Conservation (phyloP, 495 filamentous ascomycete species). For the Podospora comata region DNA sequence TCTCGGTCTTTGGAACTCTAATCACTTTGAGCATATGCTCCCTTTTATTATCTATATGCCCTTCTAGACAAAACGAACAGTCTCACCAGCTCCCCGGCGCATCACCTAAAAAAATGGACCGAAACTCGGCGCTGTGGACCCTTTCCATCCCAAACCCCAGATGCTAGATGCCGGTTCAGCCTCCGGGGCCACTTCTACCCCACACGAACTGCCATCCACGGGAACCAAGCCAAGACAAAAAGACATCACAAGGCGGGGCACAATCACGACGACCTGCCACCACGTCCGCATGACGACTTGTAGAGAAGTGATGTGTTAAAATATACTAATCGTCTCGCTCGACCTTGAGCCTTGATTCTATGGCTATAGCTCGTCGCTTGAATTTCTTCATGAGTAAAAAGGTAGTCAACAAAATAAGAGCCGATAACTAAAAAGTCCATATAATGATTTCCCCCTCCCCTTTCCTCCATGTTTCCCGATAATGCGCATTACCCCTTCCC, state of each 20-base stretch:
- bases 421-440: neutral
- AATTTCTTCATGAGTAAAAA: neutral
- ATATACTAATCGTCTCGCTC: neutral
- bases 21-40: neutral
- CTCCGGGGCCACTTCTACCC: neutral
- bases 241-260: neutral
- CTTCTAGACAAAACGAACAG: neutral
- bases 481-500: neutral
- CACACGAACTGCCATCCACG: neutral
- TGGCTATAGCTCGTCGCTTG: neutral
- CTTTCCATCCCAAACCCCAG: slow-evolving; percentile 4
- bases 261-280: neutral
- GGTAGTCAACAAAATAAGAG: neutral
- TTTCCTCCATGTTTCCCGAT: neutral
- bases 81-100: neutral
- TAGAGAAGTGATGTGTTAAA: neutral
- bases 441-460: neutral
- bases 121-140: slow-evolving; percentile 3
- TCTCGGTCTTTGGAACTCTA: neutral
- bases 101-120: neutral
- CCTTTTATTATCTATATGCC: neutral
- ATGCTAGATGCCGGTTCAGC: slow-evolving; percentile 1
- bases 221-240: neutral
- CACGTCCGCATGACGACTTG: neutral
- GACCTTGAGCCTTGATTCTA: neutral